These are phyloP conservation scores for Boletus sensibilis DNA, from an alignment of 768 basidiomycete genomes.

Conservation along the genomic window DNA sequence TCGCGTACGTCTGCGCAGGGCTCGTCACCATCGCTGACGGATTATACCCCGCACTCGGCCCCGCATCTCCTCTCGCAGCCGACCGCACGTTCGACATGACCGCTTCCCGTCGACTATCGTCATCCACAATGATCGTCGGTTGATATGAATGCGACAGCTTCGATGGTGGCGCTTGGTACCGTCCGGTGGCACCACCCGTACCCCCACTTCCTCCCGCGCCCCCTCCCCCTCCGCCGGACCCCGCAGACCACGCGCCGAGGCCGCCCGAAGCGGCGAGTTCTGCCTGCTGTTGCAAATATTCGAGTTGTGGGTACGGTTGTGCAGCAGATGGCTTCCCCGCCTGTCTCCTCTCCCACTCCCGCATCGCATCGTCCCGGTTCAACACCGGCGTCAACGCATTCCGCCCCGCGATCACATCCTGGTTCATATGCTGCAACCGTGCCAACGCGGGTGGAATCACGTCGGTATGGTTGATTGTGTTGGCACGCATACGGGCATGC, in stretches of 20 bases:
- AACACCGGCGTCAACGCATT: constrained; percentile 91
- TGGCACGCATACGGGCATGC: constrained; percentile 72
- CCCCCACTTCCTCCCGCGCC: constrained; percentile 33
- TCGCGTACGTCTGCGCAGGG: constrained; percentile 71
- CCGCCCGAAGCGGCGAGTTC: constrained; percentile 71
- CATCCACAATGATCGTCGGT: constrained; percentile 61
- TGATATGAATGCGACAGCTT: constrained; percentile 38
- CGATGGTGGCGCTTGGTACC: constrained; percentile 47
- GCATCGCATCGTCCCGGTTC: constrained; percentile 91
- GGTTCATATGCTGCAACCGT: constrained; percentile 84
- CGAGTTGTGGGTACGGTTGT: constrained; percentile 85
- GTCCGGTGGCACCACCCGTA: constrained; percentile 18
- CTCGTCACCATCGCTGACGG: constrained; percentile 59
- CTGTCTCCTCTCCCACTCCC: constrained; percentile 94
- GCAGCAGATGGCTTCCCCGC: constrained; percentile 67
- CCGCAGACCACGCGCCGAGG: constrained; percentile 52
- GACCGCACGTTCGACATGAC: constrained; percentile 77
- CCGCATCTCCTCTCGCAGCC: constrained; percentile 52
- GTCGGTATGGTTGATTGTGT: constrained; percentile 87
- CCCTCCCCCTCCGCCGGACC: constrained; percentile 11
- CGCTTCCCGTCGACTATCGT: constrained; percentile 72
- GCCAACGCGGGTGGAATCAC: constrained; percentile 93
- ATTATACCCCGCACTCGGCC: constrained; percentile 42
- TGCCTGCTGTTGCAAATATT: constrained; percentile 91
- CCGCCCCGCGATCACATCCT: constrained; percentile 66